Conservation (phyloP, 1,284 basidiomycete species). For the Ceratobasidium theobromae region DNA sequence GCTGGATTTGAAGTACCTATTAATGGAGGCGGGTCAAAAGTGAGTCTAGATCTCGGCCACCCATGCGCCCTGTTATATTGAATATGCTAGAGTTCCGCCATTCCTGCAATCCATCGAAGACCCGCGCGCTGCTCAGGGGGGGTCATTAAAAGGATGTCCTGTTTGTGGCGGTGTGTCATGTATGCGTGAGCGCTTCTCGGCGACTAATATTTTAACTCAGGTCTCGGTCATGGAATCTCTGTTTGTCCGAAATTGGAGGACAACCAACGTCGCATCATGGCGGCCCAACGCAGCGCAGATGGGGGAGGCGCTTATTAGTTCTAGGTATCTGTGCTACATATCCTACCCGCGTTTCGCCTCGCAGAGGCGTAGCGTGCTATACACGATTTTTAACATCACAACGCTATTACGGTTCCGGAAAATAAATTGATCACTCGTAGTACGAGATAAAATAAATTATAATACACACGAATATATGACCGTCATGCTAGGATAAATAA, state of each 20-base stretch:
- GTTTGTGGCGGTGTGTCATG: slow-evolving; percentile 94
- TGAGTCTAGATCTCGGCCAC: slow-evolving; percentile 45
- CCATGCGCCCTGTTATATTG: background rate
- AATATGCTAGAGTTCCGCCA: slow-evolving; percentile 77
- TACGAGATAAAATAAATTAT: background rate
- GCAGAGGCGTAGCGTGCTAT: too few species aligned
- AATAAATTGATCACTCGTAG: background rate
- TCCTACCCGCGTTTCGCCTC: background rate
- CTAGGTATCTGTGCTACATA: slow-evolving; percentile 37
- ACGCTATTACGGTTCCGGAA: too few species aligned
- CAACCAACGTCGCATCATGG: slow-evolving; percentile 82
- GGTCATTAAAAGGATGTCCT: slow-evolving; percentile 81
- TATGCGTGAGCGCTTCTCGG: slow-evolving; percentile 21
- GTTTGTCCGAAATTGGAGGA: slow-evolving; percentile 98
- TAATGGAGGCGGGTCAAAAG: slow-evolving; percentile 98
- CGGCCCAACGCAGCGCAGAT: slow-evolving; percentile 70
- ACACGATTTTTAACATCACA: too few species aligned
- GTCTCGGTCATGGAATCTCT: slow-evolving; percentile 88
- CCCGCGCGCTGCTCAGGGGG: slow-evolving; percentile 78
- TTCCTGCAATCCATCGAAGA: slow-evolving; percentile 92
- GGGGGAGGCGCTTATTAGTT: slow-evolving; percentile 58
- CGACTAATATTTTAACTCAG: slow-evolving; percentile 45
- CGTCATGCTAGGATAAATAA: slow-evolving; percentile 1
- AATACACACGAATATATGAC: background rate
- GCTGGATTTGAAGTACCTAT: slow-evolving; percentile 93